Percentiles rank a stretch among this genome's conserved stretches.
phyloP scores from a whole-genome alignment of 2,329 filamentous ascomycete species.

The Apiospora kogelbergensis region DNA sequence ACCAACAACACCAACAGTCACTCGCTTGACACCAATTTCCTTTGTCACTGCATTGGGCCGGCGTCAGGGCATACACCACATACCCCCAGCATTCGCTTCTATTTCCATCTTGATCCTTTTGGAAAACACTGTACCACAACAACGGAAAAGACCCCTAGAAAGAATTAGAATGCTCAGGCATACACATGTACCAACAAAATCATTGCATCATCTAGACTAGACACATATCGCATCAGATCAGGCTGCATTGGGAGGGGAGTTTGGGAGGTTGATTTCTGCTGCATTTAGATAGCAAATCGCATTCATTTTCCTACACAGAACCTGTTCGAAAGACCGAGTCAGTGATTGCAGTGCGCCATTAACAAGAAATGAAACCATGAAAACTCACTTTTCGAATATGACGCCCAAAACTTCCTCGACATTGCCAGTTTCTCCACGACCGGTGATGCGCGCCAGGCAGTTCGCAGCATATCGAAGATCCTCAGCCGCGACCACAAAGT shows the following conservation, averaged over 20 bases:
- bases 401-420: conserved; percentile 95
- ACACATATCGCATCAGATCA: neutral
- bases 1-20: conserved; percentile 7
- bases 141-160: neutral
- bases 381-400: conserved; percentile 90
- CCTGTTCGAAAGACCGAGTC: conserved; percentile 30
- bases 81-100: neutral
- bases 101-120: neutral
- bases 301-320: conserved; percentile 55
- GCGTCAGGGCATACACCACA: neutral
- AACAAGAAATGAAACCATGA: conserved; percentile 7
- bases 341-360: neutral
- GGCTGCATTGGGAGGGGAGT: conserved; percentile 1
- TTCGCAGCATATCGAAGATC: conserved; percentile 79
- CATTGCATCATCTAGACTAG: neutral
- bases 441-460: conserved; percentile 83
- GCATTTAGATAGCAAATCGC: conserved; percentile 11
- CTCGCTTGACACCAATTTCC: neutral
- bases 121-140: neutral
- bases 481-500: conserved; percentile 69
- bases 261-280: neutral
- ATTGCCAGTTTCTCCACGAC: conserved; percentile 79
- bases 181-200: conserved; percentile 7
- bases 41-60: conserved; percentile 12
- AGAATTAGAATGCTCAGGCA: conserved; percentile 7